Conservation (phyloP, 169 alveolate genomes). For the Plasmodium relictum region DNA sequence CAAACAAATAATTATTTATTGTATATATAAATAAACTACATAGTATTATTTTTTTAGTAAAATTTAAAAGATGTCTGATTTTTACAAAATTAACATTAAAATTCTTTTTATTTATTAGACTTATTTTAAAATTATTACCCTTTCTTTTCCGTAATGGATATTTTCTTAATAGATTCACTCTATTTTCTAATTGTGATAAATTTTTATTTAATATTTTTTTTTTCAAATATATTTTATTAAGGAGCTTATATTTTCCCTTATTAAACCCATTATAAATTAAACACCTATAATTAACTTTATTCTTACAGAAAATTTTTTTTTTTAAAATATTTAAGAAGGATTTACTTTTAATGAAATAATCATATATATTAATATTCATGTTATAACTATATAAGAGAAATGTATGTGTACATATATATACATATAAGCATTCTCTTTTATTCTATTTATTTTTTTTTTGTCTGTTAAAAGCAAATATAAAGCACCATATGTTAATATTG, state of each 20-base stretch:
- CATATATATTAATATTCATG: slow-evolving; percentile 18
- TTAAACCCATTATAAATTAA: slow-evolving; percentile 7
- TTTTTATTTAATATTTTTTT: slow-evolving; percentile 9
- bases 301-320: slow-evolving; percentile 4
- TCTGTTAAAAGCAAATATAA: too few species aligned
- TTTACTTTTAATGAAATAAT: slow-evolving; percentile 8
- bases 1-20: slow-evolving; percentile 66
- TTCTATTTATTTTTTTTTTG: not conserved
- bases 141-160: slow-evolving; percentile 18
- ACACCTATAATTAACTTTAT: slow-evolving; percentile 16
- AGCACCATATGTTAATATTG: too few species aligned
- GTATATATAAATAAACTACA: slow-evolving; percentile 48
- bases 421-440: not conserved
- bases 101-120: not conserved
- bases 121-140: not conserved
- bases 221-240: slow-evolving; percentile 5
- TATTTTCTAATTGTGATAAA: not conserved
- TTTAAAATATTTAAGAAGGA: slow-evolving; percentile 16
- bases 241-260: not conserved
- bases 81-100: slow-evolving; percentile 7
- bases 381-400: not conserved
- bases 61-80: slow-evolving; percentile 33
- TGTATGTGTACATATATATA: not conserved
- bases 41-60: slow-evolving; percentile 55
- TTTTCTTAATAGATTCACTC: slow-evolving; percentile 3